Conservation (phyloP, 1,284 basidiomycete genomes). For the Mycena citricolor region DNA sequence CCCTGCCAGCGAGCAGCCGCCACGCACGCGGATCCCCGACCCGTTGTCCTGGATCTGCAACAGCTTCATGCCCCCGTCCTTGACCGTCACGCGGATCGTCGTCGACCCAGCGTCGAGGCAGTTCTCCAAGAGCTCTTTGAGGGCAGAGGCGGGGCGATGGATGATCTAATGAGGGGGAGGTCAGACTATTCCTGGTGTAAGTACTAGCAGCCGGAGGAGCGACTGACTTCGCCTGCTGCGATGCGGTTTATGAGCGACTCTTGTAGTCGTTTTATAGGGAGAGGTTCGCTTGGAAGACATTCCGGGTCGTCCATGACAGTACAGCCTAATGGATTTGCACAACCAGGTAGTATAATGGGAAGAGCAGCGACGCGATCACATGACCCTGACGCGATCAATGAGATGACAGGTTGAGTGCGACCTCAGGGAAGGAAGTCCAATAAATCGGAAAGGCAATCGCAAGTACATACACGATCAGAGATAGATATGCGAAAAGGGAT, state of each 20-base stretch:
- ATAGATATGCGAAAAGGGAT: too few relatives aligned
- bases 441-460: too few relatives aligned
- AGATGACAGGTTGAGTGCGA: too few relatives aligned
- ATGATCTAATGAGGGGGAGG: constrained; percentile 80
- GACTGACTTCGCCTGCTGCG: constrained; percentile 74
- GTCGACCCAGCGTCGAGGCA: constrained; percentile 91
- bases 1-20: too few relatives aligned
- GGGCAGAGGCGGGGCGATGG: constrained; percentile 91
- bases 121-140: constrained; percentile 97
- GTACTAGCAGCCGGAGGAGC: not conserved
- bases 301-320: not conserved
- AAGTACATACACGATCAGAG: too few relatives aligned
- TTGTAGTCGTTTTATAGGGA: constrained; percentile 68
- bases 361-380: too few relatives aligned
- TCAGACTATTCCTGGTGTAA: constrained; percentile 9
- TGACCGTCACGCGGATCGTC: constrained; percentile 84
- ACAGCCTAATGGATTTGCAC: too few relatives aligned
- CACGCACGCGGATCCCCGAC: constrained; percentile 81
- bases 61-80: constrained; percentile 95
- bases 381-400: too few relatives aligned
- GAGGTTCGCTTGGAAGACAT: constrained; percentile 28
- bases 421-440: too few relatives aligned
- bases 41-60: constrained; percentile 98
- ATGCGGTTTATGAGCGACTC: constrained; percentile 80
- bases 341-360: too few relatives aligned